These are phyloP conservation scores for Quercus rubra DNA, from an alignment of 306 rosid species.

Conservation along the genomic window DNA sequence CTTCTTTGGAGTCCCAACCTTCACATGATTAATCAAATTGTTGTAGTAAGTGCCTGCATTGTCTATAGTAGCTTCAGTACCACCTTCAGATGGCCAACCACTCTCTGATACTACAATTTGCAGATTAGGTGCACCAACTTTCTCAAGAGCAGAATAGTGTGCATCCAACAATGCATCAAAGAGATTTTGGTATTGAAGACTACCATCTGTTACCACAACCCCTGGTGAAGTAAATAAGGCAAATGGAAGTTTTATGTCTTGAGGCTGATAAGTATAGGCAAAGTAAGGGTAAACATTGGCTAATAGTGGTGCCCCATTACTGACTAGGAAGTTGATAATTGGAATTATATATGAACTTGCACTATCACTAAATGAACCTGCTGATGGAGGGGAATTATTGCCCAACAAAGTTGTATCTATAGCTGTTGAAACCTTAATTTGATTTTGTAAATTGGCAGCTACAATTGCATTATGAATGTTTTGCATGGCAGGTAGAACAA, in stretches of 20 bases:
- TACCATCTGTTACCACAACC: conserved; percentile 17
- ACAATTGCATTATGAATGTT: conserved; percentile 37
- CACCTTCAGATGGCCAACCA: conserved; percentile 73
- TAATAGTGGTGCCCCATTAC: conserved; percentile 58
- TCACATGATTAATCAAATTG: conserved; percentile 50
- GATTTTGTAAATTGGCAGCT: conserved; percentile 37
- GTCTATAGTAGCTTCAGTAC: conserved; percentile 7
- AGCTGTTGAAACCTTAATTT: conserved; percentile 58
- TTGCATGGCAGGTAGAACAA: conserved; percentile 26
- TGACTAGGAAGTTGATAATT: conserved; percentile 29
- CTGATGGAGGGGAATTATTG: conserved; percentile 37
- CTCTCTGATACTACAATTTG: conserved; percentile 61
- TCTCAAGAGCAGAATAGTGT: conserved; percentile 53
- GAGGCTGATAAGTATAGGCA: background rate
- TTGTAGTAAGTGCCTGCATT: conserved; percentile 42
- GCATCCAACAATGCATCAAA: conserved; percentile 56
- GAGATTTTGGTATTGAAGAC: conserved; percentile 34
- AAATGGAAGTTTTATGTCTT: conserved; percentile 14
- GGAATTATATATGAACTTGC: conserved; percentile 34
- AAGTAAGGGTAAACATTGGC: conserved; percentile 61
- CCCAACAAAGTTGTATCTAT: conserved; percentile 25
- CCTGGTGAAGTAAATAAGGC: conserved; percentile 47
- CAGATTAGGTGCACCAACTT: conserved; percentile 3
- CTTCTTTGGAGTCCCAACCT: conserved; percentile 49
- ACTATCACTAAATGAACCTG: conserved; percentile 17